Conservation (phyloP, 768 basidiomycete genomes). For the Rhizopogon vulgaris region DNA sequence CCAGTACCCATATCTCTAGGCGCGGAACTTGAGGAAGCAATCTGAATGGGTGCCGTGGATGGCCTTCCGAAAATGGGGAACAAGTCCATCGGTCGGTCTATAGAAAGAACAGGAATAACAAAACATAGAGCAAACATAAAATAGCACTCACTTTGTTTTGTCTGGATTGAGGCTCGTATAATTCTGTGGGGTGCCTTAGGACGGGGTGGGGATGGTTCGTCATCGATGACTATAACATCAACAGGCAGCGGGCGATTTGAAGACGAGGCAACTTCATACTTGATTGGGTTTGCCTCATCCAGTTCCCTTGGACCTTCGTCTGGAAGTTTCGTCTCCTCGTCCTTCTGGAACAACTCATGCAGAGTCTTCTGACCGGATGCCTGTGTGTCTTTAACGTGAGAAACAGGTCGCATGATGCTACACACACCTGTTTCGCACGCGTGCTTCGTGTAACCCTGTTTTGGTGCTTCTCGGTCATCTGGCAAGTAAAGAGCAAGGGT, state of each 20-base stretch:
- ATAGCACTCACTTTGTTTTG: background rate
- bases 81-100: constrained; percentile 12
- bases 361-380: constrained; percentile 22
- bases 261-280: background rate
- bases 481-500: background rate
- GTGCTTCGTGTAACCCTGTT: constrained; percentile 8
- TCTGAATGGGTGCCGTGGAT: background rate
- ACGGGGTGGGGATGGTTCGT: background rate
- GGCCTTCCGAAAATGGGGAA: constrained; percentile 22
- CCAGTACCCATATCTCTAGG: background rate
- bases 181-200: background rate
- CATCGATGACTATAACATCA: constrained; percentile 3
- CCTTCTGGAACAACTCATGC: constrained; percentile 12
- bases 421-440: constrained; percentile 16
- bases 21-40: background rate
- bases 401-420: background rate
- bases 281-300: background rate
- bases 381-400: constrained; percentile 5
- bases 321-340: constrained; percentile 10
- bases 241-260: background rate
- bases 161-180: background rate
- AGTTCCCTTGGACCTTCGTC: constrained; percentile 4
- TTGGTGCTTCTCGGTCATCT: constrained; percentile 22
- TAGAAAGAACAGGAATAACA: background rate
- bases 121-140: background rate